Evolutionary conservation across 1,139 yeast genomes (phyloP).

Genomic region (Pichia sp.): DNA sequence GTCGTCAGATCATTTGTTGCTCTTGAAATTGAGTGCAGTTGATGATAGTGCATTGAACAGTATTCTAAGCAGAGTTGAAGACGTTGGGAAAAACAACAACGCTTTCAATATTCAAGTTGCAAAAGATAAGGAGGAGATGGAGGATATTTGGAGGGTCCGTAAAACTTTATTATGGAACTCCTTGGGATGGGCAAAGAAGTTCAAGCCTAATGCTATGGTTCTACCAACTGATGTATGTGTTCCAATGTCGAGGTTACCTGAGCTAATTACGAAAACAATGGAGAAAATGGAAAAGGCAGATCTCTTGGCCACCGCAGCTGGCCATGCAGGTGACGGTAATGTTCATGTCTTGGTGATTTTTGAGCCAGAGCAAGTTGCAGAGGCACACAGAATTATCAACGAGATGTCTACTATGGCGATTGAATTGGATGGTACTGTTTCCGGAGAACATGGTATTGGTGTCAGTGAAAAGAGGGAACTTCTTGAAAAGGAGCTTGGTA

Average conservation of each 20-base stretch:
- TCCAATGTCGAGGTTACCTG: slow-evolving; percentile 46
- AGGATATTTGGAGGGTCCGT: slow-evolving; percentile 43
- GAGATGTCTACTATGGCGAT: slow-evolving; percentile 49
- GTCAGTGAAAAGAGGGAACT: slow-evolving; percentile 48
- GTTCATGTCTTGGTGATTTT: slow-evolving; percentile 49
- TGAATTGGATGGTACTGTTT: slow-evolving; percentile 52
- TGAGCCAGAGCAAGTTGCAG: slow-evolving; percentile 36
- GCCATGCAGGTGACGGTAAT: slow-evolving; percentile 58
- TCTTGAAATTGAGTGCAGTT: slow-evolving; percentile 69
- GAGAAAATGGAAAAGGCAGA: slow-evolving; percentile 44
- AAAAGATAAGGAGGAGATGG: slow-evolving; percentile 34
- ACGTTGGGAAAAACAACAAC: slow-evolving; percentile 25
- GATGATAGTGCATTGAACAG: slow-evolving; percentile 28
- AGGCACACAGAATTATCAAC: slow-evolving; percentile 39
- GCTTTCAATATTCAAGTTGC: slow-evolving; percentile 33
- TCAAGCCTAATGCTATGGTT: slow-evolving; percentile 45
- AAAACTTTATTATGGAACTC: slow-evolving; percentile 46
- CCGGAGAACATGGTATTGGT: slow-evolving; percentile 66
- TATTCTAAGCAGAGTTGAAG: slow-evolving; percentile 22
- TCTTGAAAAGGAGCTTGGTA: slow-evolving; percentile 48
- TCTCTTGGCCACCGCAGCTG: slow-evolving; percentile 49
- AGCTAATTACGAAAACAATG: slow-evolving; percentile 45
- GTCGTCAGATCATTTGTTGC: slow-evolving; percentile 72
- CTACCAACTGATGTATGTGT: slow-evolving; percentile 60
- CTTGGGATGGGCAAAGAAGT: slow-evolving; percentile 33